Evolutionary conservation across 192 early-diverging fungal species (phyloP).

Genomic region (Coemansia sp.): DNA sequence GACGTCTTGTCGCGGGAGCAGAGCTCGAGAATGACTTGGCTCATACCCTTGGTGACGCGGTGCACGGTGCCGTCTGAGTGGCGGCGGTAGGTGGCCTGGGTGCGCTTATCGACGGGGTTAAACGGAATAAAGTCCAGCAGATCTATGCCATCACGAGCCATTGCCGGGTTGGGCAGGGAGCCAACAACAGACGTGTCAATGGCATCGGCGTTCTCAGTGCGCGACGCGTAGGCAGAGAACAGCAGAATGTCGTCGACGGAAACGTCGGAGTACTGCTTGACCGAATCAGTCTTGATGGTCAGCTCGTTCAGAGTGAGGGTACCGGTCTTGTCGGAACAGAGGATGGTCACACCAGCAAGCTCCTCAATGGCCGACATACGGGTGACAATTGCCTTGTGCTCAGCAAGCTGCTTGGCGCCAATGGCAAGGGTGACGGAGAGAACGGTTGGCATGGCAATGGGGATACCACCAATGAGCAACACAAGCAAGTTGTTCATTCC

Average conservation of each 20-base stretch:
- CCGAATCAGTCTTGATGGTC: slow-evolving; percentile 67
- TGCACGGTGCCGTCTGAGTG: slow-evolving; percentile 63
- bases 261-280: slow-evolving; percentile 69
- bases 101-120: slow-evolving; percentile 78
- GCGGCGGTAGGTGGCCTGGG: slow-evolving; percentile 69
- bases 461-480: slow-evolving; percentile 78
- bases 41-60: slow-evolving; percentile 76
- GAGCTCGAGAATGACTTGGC: slow-evolving; percentile 70
- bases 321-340: slow-evolving; percentile 95
- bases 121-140: slow-evolving; percentile 70
- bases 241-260: slow-evolving; percentile 62
- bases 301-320: slow-evolving; percentile 89
- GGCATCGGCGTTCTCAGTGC: slow-evolving; percentile 75
- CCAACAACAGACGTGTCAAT: slow-evolving; percentile 76
- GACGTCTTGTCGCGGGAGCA: slow-evolving; percentile 70
- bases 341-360: slow-evolving; percentile 76
- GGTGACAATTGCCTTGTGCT: slow-evolving; percentile 81
- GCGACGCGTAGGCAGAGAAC: slow-evolving; percentile 73
- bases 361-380: slow-evolving; percentile 81
- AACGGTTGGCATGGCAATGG: slow-evolving; percentile 81
- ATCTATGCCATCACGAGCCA: slow-evolving; percentile 66
- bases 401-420: slow-evolving; percentile 77
- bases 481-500: slow-evolving; percentile 80
- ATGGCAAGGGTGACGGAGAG: slow-evolving; percentile 77
- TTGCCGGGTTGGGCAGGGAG: slow-evolving; percentile 59